A percentile compares a stretch with the other conserved stretches of the same genome.
Evolutionary conservation across 768 basidiomycete species (phyloP).

Genomic region (Boletus reticulatus): DNA sequence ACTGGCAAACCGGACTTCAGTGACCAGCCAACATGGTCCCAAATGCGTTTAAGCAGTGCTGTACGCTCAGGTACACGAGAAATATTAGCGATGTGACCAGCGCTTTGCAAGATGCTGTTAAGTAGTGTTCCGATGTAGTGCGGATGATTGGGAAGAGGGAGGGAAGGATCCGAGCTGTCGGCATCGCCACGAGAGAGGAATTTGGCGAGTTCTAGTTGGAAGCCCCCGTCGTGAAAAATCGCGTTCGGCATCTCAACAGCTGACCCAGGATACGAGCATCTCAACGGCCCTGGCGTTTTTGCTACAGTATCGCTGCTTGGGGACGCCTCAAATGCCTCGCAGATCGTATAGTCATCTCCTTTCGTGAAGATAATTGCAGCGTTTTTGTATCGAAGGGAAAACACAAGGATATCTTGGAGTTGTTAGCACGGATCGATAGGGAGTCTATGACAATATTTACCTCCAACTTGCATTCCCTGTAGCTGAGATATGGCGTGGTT

Average conservation of each 20-base stretch:
- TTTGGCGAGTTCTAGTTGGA: slow-evolving; percentile 14
- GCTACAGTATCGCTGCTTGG: slow-evolving; percentile 27
- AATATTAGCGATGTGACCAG: slow-evolving; percentile 8
- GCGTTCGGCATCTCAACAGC: slow-evolving; percentile 8
- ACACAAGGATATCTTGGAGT: neutral
- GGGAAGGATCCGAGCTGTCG: neutral
- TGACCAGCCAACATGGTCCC: slow-evolving; percentile 12
- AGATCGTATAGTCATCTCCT: slow-evolving; percentile 14
- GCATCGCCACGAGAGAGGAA: slow-evolving; percentile 18
- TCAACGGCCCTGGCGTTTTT: slow-evolving; percentile 30
- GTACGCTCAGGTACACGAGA: neutral
- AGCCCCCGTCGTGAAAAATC: slow-evolving; percentile 8
- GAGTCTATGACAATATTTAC: neutral
- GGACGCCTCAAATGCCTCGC: slow-evolving; percentile 16
- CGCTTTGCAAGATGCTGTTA: neutral
- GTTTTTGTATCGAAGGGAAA: neutral
- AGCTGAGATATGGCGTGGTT: too few relatives aligned
- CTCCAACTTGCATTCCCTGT: neutral
- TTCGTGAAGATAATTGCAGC: slow-evolving; percentile 17
- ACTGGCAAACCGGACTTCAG: too few relatives aligned
- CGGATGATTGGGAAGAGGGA: neutral
- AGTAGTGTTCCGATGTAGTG: neutral
- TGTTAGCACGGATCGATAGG: neutral
- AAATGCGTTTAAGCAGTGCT: slow-evolving; percentile 12
- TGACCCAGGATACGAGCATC: slow-evolving; percentile 28